Evolutionary conservation across 1,284 basidiomycete genomes (phyloP), one percentile per base, ranked within the genome.

Genomic region (Apiotrichum montevideense): DNA sequence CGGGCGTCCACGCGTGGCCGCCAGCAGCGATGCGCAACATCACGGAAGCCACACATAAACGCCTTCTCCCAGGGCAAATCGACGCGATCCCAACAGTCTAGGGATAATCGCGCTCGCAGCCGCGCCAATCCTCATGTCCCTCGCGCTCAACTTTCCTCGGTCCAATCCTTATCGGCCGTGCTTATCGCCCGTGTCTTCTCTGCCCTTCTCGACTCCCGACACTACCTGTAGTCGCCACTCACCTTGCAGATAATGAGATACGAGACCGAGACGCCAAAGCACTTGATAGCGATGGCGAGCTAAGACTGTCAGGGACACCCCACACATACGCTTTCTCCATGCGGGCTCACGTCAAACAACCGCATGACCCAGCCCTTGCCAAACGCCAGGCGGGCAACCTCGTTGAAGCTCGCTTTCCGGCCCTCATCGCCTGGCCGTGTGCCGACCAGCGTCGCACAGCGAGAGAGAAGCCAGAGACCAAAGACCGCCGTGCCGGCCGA

Each of bases 191-290:
- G 29, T 39, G 37, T 39, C 9, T 39, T 39, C 37, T 39, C 37
- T 13, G 9, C 9, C 37, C 37, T 13, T 39, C 37, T 8, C 37
- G 37, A 8, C 9, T 13, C 37, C 4, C 11, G 41, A 42, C 11
- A 42, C 6, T 11, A 4, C 10, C 1, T 11, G 9, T 9, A n/a
- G 35, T 3, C 15, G 46, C n/a, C 44, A 58, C 72, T 51, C 45
- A 87, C 85, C 78, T 96, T 96, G 77, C 95, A 87, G 65, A 97
- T 94, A 68, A 97, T 94, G 52, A 94, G 81, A 72, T 94, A 95
- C 80, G 91, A 95, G 65, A 96, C 88, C 40, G 90, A 93, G 7
- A 98, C 96, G 35, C 96, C 96, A 72, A 95, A 95, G 74, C 92
- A 97, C 74, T 97, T 97, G 73, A 88, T 87, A 2, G 93, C 94